phyloP scores from a whole-genome alignment of 2,329 filamentous ascomycete genomes.

The Fusarium gaditjirri region DNA sequence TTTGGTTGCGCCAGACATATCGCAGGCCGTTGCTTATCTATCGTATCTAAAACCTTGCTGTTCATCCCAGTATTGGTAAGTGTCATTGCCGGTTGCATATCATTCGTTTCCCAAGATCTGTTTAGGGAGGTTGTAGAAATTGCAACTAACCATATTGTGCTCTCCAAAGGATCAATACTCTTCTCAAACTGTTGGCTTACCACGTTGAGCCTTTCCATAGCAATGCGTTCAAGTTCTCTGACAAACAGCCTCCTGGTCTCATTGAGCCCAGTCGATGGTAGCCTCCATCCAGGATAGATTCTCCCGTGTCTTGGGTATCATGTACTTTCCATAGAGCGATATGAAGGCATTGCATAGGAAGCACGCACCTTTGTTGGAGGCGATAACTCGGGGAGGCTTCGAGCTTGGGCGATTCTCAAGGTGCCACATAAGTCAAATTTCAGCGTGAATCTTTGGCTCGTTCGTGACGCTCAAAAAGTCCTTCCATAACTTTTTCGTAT shows the following conservation, averaged over 20 bases:
- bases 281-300: slow-evolving; percentile 33
- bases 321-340: slow-evolving; percentile 2
- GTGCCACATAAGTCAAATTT: slow-evolving; percentile 39
- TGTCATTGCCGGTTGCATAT: not conserved
- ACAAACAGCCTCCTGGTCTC: slow-evolving; percentile 1
- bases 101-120: not conserved
- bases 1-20: no score
- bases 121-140: not conserved
- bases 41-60: not conserved
- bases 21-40: not conserved
- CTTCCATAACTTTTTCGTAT: not conserved
- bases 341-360: slow-evolving; percentile 38
- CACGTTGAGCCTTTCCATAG: not conserved
- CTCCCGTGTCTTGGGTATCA: slow-evolving; percentile 26
- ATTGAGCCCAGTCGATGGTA: slow-evolving; percentile 2
- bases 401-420: slow-evolving; percentile 5
- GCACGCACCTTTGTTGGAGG: slow-evolving; percentile 37
- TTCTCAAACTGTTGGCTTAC: not conserved
- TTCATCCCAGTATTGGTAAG: not conserved
- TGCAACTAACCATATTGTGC: not conserved
- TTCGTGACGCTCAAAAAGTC: not conserved
- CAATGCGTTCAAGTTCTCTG: slow-evolving; percentile 2
- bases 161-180: slow-evolving; percentile 2
- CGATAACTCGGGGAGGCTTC: slow-evolving; percentile 28
- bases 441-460: slow-evolving; percentile 31